These are phyloP conservation scores for Hirsutella rhossiliensis DNA, from an alignment of 2,329 filamentous ascomycete genomes.

Conservation along the genomic window DNA sequence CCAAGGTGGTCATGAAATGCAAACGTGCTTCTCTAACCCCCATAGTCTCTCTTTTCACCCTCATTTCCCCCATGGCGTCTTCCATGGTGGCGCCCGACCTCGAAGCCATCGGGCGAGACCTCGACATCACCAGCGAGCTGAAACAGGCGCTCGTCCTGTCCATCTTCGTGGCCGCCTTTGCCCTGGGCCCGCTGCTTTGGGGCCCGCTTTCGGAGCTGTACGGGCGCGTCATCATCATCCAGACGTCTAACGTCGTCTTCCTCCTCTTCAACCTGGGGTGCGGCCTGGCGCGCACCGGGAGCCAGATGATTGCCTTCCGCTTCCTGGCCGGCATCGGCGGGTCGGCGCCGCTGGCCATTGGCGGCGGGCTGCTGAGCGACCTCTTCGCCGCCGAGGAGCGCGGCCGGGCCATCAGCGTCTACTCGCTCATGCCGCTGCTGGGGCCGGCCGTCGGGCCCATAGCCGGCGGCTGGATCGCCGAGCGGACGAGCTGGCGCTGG, in stretches of 20 bases:
- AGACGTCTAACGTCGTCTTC: conserved; percentile 40
- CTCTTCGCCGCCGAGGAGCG: conserved; percentile 45
- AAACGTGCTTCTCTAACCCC: conserved; percentile 23
- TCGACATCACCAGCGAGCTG: conserved; percentile 34
- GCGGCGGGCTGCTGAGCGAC: conserved; percentile 53
- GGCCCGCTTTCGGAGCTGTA: conserved; percentile 50
- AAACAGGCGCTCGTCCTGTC: conserved; percentile 29
- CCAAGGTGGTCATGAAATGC: too few species aligned
- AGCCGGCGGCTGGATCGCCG: conserved; percentile 26
- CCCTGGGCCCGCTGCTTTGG: conserved; percentile 48
- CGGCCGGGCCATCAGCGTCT: conserved; percentile 50
- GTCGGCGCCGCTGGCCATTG: conserved; percentile 51
- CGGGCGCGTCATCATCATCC: conserved; percentile 32
- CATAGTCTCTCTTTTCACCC: conserved; percentile 39
- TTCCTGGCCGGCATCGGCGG: conserved; percentile 51
- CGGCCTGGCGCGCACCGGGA: conserved; percentile 46
- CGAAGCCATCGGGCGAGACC: conserved; percentile 36
- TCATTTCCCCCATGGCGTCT: conserved; percentile 48
- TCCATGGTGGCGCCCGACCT: conserved; percentile 44
- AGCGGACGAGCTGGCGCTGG: conserved; percentile 57
- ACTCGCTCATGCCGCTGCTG: conserved; percentile 48
- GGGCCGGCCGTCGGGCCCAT: conserved; percentile 40
- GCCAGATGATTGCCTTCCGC: conserved; percentile 47
- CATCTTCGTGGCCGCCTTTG: conserved; percentile 33
- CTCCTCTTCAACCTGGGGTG: conserved; percentile 52